phyloP scores from a whole-genome alignment of 2,329 filamentous ascomycete species.

The Aspergillus japonicus region DNA sequence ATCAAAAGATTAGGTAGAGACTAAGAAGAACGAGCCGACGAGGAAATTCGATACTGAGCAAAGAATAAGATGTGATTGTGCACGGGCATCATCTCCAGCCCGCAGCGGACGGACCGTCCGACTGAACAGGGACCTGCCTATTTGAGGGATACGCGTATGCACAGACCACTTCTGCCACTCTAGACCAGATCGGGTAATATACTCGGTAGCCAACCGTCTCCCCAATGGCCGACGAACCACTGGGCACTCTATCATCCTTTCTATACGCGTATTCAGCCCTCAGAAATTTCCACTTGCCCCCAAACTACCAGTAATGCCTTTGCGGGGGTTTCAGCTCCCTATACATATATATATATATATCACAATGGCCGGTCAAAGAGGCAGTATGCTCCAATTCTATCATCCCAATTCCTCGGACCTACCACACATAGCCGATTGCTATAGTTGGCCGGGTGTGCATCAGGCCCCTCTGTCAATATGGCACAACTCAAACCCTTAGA shows the following conservation, averaged over 20 bases:
- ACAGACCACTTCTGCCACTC: slow-evolving; percentile 10
- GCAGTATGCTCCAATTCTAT: neutral
- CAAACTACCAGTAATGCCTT: neutral
- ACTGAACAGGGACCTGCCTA: neutral
- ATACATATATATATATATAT: slow-evolving; percentile 2
- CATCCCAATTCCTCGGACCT: neutral
- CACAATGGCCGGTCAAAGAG: neutral
- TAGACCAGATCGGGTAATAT: neutral
- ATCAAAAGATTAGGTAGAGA: neutral
- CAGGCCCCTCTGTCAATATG: slow-evolving; percentile 7
- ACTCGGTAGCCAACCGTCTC: neutral
- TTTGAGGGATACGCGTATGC: slow-evolving; percentile 20
- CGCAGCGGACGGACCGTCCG: neutral
- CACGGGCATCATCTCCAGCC: neutral
- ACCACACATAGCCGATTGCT: neutral
- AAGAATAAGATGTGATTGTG: neutral
- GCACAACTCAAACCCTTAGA: slow-evolving; percentile 18
- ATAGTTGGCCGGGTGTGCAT: too few relatives aligned
- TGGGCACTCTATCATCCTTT: neutral
- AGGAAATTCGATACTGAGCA: neutral
- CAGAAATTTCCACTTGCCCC: neutral
- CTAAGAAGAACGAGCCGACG: neutral
- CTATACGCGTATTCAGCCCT: slow-evolving; percentile 13
- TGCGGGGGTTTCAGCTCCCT: neutral
- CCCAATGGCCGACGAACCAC: too few relatives aligned